Base-by-base conservation (phyloP, 495 filamentous ascomycete genomes). In the Penicillium goetzii region DNA sequence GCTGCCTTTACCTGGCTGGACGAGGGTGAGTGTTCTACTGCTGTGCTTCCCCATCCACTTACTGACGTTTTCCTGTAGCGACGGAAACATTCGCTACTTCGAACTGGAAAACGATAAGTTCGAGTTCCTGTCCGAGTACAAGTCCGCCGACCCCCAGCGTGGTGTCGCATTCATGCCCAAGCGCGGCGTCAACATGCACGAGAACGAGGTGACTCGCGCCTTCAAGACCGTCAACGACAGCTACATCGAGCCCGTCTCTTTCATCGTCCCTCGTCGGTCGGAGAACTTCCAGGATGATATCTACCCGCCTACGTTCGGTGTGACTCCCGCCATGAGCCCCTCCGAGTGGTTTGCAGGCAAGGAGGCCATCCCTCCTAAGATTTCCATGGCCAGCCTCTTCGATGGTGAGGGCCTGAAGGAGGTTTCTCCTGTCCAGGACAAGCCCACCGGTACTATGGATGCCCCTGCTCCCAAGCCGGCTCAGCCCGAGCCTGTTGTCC, bases 221-320 rank as follows among this genome's bases (percentile, higher is more conserved):
- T 99, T 90, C 85, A 98, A 98, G 85, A 97, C 93, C 0, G 90
- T 97, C 71, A 94, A 92, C 72, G 96, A 99, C 74, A 76, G 82
- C 11, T 96, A 96, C 75, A 92, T 99, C 68, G 94, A 99, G 72
- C 95, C 95, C 11, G 89, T 99, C 69, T 97, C 96, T 0, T 99
- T 99, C 78, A 94, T 97, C 58, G 95, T 97, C 0, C 96, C 96
- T 54, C 90, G 95, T 30, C 85, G 93, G 41, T 91, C 95, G n/a
- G 95, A 99, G 78, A 91, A 88, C 52, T 99, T 98, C 86, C 95
- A 99, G 79, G 91, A 91, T 53, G 95, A 99, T 70, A 97, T 99
- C 68, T 99, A 91, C 73, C 96, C 93, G 19, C 92, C 94, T 3
- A 86, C 90, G 8, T 76, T 81, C 64, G 93, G 94, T 49, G 45